phyloP scores from a whole-genome alignment of 306 rosid species.

The Corylus heterophylla region DNA sequence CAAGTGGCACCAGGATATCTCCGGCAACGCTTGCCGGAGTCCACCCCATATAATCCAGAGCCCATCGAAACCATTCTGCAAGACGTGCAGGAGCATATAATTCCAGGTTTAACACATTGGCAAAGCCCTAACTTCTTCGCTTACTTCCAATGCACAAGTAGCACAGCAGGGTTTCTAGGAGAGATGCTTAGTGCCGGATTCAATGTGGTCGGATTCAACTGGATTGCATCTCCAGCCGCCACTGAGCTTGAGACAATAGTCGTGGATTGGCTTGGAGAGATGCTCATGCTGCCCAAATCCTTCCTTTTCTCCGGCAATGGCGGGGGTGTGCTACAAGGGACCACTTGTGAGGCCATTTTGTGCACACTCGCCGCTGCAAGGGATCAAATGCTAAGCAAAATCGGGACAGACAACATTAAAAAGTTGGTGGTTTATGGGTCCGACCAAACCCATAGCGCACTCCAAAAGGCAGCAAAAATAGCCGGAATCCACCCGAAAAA shows the following conservation, averaged over 20 bases:
- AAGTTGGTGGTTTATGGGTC: constrained; percentile 45
- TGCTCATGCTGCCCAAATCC: constrained; percentile 39
- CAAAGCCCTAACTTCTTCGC: constrained; percentile 37
- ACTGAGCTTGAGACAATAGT: constrained; percentile 47
- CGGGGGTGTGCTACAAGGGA: constrained; percentile 43
- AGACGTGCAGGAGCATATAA: constrained; percentile 31
- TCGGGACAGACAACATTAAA: constrained; percentile 21
- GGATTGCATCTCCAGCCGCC: constrained; percentile 49
- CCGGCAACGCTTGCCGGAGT: constrained; percentile 17
- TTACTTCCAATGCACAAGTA: constrained; percentile 13
- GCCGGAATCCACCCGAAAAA: constrained; percentile 31
- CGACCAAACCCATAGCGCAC: constrained; percentile 41
- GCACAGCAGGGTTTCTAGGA: constrained; percentile 36
- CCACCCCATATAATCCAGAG: constrained; percentile 34
- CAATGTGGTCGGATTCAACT: constrained; percentile 40
- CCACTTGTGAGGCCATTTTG: constrained; percentile 45
- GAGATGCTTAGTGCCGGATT: constrained; percentile 43
- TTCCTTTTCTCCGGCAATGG: constrained; percentile 40
- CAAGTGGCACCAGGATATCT: constrained; percentile 42
- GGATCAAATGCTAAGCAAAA: constrained; percentile 18
- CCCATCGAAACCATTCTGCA: constrained; percentile 35
- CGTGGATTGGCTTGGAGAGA: constrained; percentile 48
- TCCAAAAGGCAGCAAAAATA: constrained; percentile 34
- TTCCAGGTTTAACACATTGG: constrained; percentile 52
- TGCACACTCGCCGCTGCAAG: constrained; percentile 42